Conservation (phyloP, 306 rosid species). For the Vigna reflexopilosa region DNA sequence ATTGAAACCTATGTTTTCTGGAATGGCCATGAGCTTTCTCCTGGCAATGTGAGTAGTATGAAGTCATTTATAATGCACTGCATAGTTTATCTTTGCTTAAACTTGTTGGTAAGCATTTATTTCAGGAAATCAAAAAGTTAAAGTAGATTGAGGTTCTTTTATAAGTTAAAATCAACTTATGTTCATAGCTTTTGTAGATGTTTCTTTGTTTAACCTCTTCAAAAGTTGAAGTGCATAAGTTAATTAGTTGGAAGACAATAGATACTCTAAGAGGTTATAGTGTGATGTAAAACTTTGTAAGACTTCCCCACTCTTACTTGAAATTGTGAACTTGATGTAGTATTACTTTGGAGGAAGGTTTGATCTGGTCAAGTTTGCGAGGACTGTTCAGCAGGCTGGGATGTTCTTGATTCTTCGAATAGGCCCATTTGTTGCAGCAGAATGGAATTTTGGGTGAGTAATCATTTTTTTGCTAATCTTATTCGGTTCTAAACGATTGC, state of each 20-base stretch:
- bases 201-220: neutral
- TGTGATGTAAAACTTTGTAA: constrained; percentile 9
- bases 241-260: neutral
- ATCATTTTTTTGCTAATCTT: neutral
- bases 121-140: neutral
- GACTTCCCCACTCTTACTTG: neutral
- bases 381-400: constrained; percentile 54
- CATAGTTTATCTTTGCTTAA: neutral
- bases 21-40: constrained; percentile 97
- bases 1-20: constrained; percentile 96
- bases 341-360: constrained; percentile 63
- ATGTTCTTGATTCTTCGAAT: constrained; percentile 59
- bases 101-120: neutral
- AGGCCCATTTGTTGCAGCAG: constrained; percentile 61
- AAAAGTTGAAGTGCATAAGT: neutral
- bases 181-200: neutral
- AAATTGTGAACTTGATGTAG: constrained; percentile 40
- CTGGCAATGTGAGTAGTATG: constrained; percentile 68
- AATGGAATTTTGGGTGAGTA: constrained; percentile 59
- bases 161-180: neutral
- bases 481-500: neutral
- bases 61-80: constrained; percentile 5
- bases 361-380: constrained; percentile 58
- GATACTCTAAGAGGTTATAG: constrained; percentile 8
- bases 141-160: neutral